Conservation (phyloP, 345 rosid species). For the Anacardium occidentale region DNA sequence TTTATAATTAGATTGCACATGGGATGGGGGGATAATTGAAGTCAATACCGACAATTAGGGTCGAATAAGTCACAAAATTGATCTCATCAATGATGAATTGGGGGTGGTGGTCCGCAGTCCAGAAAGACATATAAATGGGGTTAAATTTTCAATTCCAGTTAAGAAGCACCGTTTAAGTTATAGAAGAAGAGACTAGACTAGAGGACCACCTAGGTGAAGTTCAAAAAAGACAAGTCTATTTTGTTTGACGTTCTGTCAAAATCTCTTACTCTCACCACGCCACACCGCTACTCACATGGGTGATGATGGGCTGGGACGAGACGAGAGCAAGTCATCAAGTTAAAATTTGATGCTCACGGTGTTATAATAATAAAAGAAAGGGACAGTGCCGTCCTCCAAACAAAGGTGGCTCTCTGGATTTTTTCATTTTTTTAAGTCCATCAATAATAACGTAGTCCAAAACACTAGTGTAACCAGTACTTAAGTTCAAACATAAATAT, state of each 20-base stretch:
- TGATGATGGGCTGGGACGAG: no score
- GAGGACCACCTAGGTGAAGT: not conserved
- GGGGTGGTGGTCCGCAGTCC: constrained; percentile 8
- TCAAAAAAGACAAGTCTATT: not conserved
- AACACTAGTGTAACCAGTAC: no score
- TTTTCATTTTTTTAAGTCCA: no score
- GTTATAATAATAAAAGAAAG: no score
- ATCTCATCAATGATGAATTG: not conserved
- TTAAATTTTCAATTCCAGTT: not conserved
- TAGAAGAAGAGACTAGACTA: not conserved
- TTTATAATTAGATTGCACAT: not conserved
- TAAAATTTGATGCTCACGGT: no score
- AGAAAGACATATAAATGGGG: not conserved
- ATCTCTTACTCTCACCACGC: not conserved
- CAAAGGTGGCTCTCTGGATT: no score
- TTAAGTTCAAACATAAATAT: no score
- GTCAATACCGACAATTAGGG: not conserved
- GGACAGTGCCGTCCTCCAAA: no score
- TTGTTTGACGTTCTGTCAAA: not conserved
- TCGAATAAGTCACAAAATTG: not conserved
- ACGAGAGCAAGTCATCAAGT: no score
- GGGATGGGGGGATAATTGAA: not conserved
- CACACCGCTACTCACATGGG: not conserved
- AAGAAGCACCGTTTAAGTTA: not conserved
- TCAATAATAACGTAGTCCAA: no score